Percentiles rank a stretch among this genome's conserved stretches.
Evolutionary conservation across 164 flowering plant genomes (phyloP).

Genomic region (Sedum album): DNA sequence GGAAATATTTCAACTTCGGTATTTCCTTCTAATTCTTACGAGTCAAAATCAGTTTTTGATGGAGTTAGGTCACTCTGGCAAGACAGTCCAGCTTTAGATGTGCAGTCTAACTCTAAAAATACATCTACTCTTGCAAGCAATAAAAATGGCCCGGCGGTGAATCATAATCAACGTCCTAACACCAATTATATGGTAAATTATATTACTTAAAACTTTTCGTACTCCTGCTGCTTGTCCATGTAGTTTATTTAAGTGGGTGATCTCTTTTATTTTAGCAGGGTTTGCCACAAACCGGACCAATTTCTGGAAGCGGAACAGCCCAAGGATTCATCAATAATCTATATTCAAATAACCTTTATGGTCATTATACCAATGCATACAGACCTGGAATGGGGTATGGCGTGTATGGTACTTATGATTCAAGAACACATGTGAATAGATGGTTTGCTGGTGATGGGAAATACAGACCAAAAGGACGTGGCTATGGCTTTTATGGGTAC

Average conservation of each 20-base stretch:
- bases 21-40: constrained; percentile 40
- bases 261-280: constrained; percentile 21
- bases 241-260: not conserved
- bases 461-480: constrained; percentile 54
- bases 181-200: constrained; percentile 41
- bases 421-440: constrained; percentile 38
- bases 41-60: constrained; percentile 37
- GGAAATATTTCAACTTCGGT: constrained; percentile 34
- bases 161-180: constrained; percentile 32
- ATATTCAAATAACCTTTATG: constrained; percentile 39
- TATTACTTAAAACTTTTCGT: not conserved
- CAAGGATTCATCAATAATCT: constrained; percentile 34
- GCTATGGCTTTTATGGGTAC: constrained; percentile 38
- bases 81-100: constrained; percentile 36
- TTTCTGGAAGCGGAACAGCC: constrained; percentile 27
- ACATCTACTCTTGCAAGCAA: constrained; percentile 21
- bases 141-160: constrained; percentile 24
- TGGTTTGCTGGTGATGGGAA: constrained; percentile 54
- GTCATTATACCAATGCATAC: constrained; percentile 31
- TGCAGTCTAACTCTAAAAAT: constrained; percentile 25
- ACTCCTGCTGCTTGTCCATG: not conserved
- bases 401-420: constrained; percentile 29
- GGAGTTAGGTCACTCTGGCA: constrained; percentile 33
- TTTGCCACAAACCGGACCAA: constrained; percentile 29
- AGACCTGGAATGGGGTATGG: constrained; percentile 36